Evolutionary conservation across 2,329 filamentous ascomycete genomes (phyloP), one percentile per base, ranked within the genome.

Genomic region (Talaromyces sp.): DNA sequence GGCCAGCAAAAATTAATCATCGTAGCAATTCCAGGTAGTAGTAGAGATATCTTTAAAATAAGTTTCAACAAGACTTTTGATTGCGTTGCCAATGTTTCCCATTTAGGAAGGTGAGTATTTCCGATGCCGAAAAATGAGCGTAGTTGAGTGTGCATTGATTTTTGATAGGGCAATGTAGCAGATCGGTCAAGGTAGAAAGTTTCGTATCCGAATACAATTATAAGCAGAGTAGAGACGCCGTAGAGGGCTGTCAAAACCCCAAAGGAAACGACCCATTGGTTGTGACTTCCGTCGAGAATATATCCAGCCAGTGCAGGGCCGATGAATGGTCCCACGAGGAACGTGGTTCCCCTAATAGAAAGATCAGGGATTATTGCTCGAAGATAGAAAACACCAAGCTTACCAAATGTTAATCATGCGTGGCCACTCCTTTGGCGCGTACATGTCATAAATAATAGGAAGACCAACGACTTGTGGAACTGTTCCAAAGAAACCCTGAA

Each of bases 391-490:
- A n/a, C 3, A 30, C 18, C 12, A 18, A 52, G n/a, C 47, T 23
- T 66, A 71, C 70, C 74, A 76, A 52, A 75, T 73, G 59, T 76
- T 76, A 60, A 76, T 74, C 70, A 74, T 76, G 2, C 68, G 70
- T 4, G 74, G 72, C 71, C 74, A 75, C 56, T 76, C 73, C 27
- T 70, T 55, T 7, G 68, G 65, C 2, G 60, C 61, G 61, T 76
- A 77, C 70, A 77, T 76, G 58, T 77, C 74, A 53, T 76, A 72
- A 47, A 77, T 76, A 12, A 77, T 76, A 1, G 74, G 72, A 5
- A 77, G 65, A 4, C 75, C 75, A 36, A 77, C 74, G 54, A 79
- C 68, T 64, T 78, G 73, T 27, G 78, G 74, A 33, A 75, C 69
- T 2, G 75, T 76, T 0, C 74, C 74, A 55, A 77, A 73, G 4